Evolutionary conservation across 371 early-diverging fungal species (phyloP).

Genomic region (Rhizopus sp.): DNA sequence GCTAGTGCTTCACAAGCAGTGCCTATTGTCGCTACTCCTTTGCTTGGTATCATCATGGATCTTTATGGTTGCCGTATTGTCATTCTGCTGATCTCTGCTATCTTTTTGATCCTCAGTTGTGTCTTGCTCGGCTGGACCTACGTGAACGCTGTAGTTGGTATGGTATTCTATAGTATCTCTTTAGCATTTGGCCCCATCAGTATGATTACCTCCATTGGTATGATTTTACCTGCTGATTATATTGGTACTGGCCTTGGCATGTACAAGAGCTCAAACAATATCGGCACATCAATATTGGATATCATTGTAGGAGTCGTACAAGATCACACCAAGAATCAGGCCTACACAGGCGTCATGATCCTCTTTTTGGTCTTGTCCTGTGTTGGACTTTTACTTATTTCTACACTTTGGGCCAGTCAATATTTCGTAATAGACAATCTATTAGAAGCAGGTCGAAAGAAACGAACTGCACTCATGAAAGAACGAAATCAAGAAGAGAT

Average conservation of each 20-base stretch:
- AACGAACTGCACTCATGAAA: conserved; percentile 26
- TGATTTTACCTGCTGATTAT: conserved; percentile 54
- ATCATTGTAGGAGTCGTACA: conserved; percentile 65
- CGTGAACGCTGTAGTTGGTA: conserved; percentile 56
- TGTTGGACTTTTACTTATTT: conserved; percentile 30
- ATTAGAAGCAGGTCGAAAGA: conserved; percentile 25
- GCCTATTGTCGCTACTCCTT: conserved; percentile 66
- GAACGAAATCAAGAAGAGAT: conserved; percentile 29
- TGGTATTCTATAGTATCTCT: conserved; percentile 64
- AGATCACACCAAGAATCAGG: conserved; percentile 39
- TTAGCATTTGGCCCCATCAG: conserved; percentile 68
- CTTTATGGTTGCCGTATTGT: conserved; percentile 43
- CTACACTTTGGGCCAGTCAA: conserved; percentile 19
- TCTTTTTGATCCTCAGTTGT: conserved; percentile 29
- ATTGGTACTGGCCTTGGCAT: conserved; percentile 72
- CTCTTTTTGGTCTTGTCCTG: conserved; percentile 46
- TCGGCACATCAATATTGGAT: conserved; percentile 65
- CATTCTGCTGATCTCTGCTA: conserved; percentile 26
- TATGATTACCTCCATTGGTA: conserved; percentile 64
- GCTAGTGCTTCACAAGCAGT: conserved; percentile 62
- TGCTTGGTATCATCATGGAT: conserved; percentile 65
- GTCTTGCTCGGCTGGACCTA: conserved; percentile 35
- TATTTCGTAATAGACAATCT: conserved; percentile 21
- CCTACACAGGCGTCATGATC: conserved; percentile 55
- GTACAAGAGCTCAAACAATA: conserved; percentile 64